phyloP scores from a whole-genome alignment of 441 rosid species.

The Raphanus hybrid region DNA sequence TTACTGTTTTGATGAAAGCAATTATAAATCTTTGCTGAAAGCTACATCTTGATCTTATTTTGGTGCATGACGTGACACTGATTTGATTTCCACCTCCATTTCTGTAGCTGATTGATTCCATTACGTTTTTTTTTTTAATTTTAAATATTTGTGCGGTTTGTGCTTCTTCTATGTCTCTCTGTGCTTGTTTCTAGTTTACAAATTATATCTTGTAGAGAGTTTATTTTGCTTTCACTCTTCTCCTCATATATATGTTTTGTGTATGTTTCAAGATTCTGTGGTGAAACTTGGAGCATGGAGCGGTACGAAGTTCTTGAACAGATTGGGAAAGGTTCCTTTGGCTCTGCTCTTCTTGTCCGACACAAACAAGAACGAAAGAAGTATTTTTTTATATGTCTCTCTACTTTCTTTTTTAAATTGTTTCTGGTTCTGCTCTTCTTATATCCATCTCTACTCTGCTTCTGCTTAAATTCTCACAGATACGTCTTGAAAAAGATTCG shows the following conservation, averaged over 20 bases:
- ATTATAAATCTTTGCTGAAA: constrained; percentile 41
- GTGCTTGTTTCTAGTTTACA: background rate
- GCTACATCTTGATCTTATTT: constrained; percentile 36
- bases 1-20: constrained; percentile 41
- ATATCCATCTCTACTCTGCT: background rate
- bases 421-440: background rate
- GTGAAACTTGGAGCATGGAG: constrained; percentile 56
- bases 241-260: background rate
- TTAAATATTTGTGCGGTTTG: background rate
- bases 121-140: background rate
- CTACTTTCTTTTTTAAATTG: constrained; percentile 1
- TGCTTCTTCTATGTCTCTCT: background rate
- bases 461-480: constrained; percentile 42
- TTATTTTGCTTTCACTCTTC: background rate
- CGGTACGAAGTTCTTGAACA: constrained; percentile 93
- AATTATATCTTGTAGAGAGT: background rate
- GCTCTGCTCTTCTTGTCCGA: constrained; percentile 95
- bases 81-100: constrained; percentile 5
- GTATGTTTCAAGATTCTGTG: constrained; percentile 20
- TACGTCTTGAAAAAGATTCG: constrained; percentile 90
- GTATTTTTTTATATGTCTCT: constrained; percentile 43
- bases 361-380: constrained; percentile 94
- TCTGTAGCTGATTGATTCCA: constrained; percentile 19
- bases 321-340: constrained; percentile 95
- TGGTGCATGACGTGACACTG: constrained; percentile 44